Evolutionary conservation across 352 stramenopile genomes (phyloP), one percentile per base, ranked within the genome.

Genomic region (Elongisporangium prolatum): DNA sequence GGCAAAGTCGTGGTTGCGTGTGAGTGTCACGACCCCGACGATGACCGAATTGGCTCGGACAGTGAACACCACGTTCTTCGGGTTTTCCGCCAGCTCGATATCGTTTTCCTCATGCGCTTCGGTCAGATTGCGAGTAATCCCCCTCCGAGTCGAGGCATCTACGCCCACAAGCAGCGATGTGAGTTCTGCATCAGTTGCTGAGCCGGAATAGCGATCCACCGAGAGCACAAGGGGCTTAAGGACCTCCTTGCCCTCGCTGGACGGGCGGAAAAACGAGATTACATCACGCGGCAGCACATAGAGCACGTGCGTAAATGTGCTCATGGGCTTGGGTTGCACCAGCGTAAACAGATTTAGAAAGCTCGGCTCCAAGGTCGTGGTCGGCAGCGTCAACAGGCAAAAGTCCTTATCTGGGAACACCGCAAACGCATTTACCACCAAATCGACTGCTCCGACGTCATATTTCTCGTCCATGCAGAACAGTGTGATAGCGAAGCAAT

Each of bases 31-130:
- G 14, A 83, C 49, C 0, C 74, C 76, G 8, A 87, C 68, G 9
- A 76, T 47, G 9, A 77, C 55, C 37, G 56, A 58, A 22, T 84
- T 87, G 7, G 82, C 72, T 38, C 69, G 69, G 9, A 88, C 72
- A 2, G 85, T 57, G 44, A 95, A 93, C 10, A 77, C 70, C 20
- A 74, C 68, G 17, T 80, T 69, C 22, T 71, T 71, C 5, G 86
- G 86, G 28, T 86, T 89, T 57, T 95, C 84, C 37, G 84, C 71
- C 10, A 93, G 60, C 9, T 76, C 67, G 20, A 89, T 64, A 13
- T 92, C 83, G 20, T 67, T 69, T 56, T 89, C 79, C 56, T 87
- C 79, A 21, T 52, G 68, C 5, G 71, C 73, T 24, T 47, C 47
- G 4, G 28, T 38, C 7, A 89, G 66, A n/a, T 80, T 72, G 16